Conservation (phyloP, 768 basidiomycete species). For the Chalciporus pseudorubinellus region DNA sequence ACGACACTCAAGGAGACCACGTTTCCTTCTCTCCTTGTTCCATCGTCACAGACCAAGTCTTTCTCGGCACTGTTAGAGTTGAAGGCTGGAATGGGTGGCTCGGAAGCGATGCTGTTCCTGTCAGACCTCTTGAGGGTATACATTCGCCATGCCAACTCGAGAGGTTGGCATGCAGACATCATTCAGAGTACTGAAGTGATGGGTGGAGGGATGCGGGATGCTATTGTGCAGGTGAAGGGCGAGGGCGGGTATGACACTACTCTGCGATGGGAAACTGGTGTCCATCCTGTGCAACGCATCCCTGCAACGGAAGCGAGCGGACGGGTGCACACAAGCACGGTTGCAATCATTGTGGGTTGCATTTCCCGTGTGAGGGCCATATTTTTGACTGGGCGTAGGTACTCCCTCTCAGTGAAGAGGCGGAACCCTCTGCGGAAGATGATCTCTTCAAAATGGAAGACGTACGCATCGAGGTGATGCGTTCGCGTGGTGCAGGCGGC, state of each 20-base stretch:
- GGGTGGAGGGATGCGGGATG: slow-evolving; percentile 72
- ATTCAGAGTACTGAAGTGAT: slow-evolving; percentile 59
- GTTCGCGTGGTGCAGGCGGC: slow-evolving; percentile 94
- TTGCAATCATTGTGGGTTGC: slow-evolving; percentile 72
- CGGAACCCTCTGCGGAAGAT: slow-evolving; percentile 49
- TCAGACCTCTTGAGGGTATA: slow-evolving; percentile 83
- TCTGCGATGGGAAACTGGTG: slow-evolving; percentile 89
- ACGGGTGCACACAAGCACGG: slow-evolving; percentile 89
- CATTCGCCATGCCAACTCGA: slow-evolving; percentile 50
- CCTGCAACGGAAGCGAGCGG: slow-evolving; percentile 89
- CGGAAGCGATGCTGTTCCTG: slow-evolving; percentile 82
- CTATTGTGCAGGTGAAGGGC: slow-evolving; percentile 76
- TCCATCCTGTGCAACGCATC: slow-evolving; percentile 93
- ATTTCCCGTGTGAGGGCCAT: not conserved
- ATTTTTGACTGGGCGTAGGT: slow-evolving; percentile 48
- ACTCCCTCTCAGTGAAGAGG: slow-evolving; percentile 73
- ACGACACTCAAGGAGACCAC: slow-evolving; percentile 41
- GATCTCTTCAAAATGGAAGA: slow-evolving; percentile 82
- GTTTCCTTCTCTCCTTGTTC: slow-evolving; percentile 73
- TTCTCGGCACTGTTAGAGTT: slow-evolving; percentile 85
- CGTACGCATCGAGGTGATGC: slow-evolving; percentile 90
- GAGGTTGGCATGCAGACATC: slow-evolving; percentile 61
- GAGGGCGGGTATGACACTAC: slow-evolving; percentile 75
- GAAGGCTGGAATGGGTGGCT: slow-evolving; percentile 90
- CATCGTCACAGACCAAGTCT: slow-evolving; percentile 59